Evolutionary conservation across 169 alveolate species (phyloP).

Genomic region (Fabrea salina): DNA sequence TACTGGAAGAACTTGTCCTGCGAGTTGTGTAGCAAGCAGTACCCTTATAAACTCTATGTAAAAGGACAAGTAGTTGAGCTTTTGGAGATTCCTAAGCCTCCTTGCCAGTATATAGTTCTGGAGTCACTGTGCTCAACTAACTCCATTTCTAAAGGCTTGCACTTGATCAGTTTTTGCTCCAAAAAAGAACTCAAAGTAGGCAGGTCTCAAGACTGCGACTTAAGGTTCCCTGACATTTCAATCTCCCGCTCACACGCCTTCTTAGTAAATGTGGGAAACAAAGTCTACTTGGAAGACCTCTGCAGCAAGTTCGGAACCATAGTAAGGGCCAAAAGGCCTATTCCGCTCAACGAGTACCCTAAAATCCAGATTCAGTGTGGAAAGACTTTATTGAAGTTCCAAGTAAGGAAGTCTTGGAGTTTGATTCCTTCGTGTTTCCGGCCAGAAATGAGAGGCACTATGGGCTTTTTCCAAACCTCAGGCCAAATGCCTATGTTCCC

Average conservation of each 20-base stretch:
- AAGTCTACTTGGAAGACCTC: slow-evolving; percentile 89
- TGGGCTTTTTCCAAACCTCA: no score
- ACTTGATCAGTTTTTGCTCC: slow-evolving; percentile 69
- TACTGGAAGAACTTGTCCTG: slow-evolving; percentile 88
- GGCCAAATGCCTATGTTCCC: slow-evolving; percentile 21
- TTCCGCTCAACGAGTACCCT: slow-evolving; percentile 27
- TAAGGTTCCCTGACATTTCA: slow-evolving; percentile 91
- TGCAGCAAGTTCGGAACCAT: slow-evolving; percentile 94
- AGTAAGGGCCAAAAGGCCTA: slow-evolving; percentile 52
- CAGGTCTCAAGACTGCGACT: slow-evolving; percentile 90
- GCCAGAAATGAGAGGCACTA: background rate
- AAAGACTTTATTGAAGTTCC: background rate
- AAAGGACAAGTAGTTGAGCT: slow-evolving; percentile 71
- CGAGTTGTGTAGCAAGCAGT: slow-evolving; percentile 90
- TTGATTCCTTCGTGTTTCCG: background rate
- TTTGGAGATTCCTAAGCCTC: slow-evolving; percentile 84
- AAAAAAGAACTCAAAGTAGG: slow-evolving; percentile 79
- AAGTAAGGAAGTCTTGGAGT: background rate
- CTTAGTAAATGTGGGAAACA: slow-evolving; percentile 42
- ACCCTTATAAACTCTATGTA: slow-evolving; percentile 71
- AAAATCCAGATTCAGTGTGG: background rate
- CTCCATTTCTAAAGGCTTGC: slow-evolving; percentile 64
- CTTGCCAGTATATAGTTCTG: slow-evolving; percentile 75
- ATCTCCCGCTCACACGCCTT: slow-evolving; percentile 92
- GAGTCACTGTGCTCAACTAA: slow-evolving; percentile 44